Evolutionary conservation across 768 basidiomycete species (phyloP).

Genomic region (Strobilomyces echinocephalus): DNA sequence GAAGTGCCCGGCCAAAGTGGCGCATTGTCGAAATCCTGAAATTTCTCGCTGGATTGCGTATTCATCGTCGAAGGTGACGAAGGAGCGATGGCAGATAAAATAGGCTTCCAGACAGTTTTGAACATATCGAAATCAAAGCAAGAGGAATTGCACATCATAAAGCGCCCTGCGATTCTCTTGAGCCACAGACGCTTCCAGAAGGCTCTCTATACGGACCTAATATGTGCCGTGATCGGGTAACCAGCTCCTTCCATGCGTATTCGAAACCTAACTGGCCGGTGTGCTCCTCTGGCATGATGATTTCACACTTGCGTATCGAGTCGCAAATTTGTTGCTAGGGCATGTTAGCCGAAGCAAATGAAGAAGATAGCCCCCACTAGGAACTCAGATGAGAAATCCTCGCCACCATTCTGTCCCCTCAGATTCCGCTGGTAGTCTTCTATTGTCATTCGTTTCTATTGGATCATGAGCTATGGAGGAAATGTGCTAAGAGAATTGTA

Average conservation of each 20-base stretch:
- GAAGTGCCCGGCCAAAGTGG: conserved; percentile 86
- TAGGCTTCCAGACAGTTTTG: conserved; percentile 85
- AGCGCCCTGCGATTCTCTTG: conserved; percentile 44
- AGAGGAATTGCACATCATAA: conserved; percentile 72
- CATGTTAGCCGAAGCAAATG: conserved; percentile 8
- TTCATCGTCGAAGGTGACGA: conserved; percentile 95
- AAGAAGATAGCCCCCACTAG: conserved; percentile 47
- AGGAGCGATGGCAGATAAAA: conserved; percentile 91
- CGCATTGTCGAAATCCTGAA: conserved; percentile 94
- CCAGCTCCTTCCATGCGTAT: conserved; percentile 96
- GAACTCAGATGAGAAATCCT: conserved; percentile 81
- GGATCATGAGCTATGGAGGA: conserved; percentile 4
- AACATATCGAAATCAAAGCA: conserved; percentile 92
- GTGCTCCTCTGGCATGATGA: conserved; percentile 97
- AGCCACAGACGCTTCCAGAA: neutral
- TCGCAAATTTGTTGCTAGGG: conserved; percentile 84
- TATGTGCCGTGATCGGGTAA: conserved; percentile 73
- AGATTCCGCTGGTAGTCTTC: conserved; percentile 93
- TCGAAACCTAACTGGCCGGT: conserved; percentile 95
- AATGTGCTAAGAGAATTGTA: conserved; percentile 2
- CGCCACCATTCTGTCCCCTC: conserved; percentile 83
- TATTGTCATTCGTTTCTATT: conserved; percentile 91
- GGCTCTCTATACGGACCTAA: conserved; percentile 52
- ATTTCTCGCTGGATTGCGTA: conserved; percentile 94
- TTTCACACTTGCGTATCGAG: conserved; percentile 89